phyloP scores from a whole-genome alignment of 345 rosid genomes.

The Salix viminalis region DNA sequence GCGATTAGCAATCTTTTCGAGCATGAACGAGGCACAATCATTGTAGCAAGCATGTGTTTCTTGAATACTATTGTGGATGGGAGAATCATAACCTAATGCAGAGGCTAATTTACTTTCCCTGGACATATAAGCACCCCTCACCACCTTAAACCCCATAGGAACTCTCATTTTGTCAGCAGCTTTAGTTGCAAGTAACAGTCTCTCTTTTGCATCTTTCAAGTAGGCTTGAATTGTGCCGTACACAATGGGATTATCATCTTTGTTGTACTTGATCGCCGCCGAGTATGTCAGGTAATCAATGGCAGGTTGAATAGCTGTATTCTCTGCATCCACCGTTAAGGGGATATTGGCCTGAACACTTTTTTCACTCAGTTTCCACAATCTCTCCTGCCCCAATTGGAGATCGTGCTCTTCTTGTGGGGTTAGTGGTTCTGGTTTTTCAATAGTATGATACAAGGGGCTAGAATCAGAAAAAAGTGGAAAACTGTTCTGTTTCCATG shows the following conservation, averaged over 20 bases:
- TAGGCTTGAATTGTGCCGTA: conserved; percentile 78
- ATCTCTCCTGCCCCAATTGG: conserved; percentile 42
- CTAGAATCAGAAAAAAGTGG: conserved; percentile 68
- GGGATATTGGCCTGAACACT: conserved; percentile 55
- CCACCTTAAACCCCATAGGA: conserved; percentile 72
- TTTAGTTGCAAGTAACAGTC: conserved; percentile 44
- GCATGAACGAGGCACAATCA: conserved; percentile 64
- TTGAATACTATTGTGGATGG: conserved; percentile 62
- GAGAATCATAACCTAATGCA: conserved; percentile 65
- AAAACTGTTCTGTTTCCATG: conserved; percentile 63
- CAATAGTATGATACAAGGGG: conserved; percentile 66
- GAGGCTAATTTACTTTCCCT: conserved; percentile 57
- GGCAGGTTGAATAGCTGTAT: conserved; percentile 70
- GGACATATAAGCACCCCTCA: conserved; percentile 88
- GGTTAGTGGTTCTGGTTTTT: conserved; percentile 56
- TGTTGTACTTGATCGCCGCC: conserved; percentile 49
- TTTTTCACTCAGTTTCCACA: conserved; percentile 48
- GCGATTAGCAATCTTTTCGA: conserved; percentile 53
- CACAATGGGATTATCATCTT: conserved; percentile 42
- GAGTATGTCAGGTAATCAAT: conserved; percentile 78
- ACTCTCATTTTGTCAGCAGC: conserved; percentile 58
- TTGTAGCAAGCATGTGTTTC: conserved; percentile 77
- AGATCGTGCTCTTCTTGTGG: conserved; percentile 60
- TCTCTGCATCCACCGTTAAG: conserved; percentile 70
- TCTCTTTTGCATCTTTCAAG: conserved; percentile 69